Conservation (phyloP, 495 filamentous ascomycete species). For the Xylaria nigripes region DNA sequence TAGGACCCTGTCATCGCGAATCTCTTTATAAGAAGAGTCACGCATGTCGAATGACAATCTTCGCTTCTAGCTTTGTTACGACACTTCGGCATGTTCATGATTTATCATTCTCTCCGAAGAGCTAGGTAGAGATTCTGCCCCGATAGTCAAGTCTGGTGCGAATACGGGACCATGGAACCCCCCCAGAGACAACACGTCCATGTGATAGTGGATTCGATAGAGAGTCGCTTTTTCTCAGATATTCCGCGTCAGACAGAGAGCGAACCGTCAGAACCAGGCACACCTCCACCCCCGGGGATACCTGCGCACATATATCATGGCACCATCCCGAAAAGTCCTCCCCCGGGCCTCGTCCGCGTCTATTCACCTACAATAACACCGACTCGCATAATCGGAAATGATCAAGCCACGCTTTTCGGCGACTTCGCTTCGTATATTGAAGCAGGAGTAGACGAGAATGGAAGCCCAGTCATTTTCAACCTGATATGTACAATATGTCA, state of each 20-base stretch:
- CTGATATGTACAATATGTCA: constrained; percentile 12
- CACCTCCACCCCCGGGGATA: neutral
- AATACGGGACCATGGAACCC: neutral
- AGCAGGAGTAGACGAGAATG: constrained; percentile 66
- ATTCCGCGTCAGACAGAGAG: neutral
- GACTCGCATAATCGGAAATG: constrained; percentile 45
- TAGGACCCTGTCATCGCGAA: no score
- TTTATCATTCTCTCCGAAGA: no score
- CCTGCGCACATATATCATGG: constrained; percentile 19
- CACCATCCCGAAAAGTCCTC: constrained; percentile 48
- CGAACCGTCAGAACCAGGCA: neutral
- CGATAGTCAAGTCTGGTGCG: no score
- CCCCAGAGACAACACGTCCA: neutral
- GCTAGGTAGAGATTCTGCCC: no score
- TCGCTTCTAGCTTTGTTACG: no score
- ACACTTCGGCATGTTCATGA: no score
- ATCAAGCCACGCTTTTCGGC: constrained; percentile 58
- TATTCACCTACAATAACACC: constrained; percentile 51
- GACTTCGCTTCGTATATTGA: constrained; percentile 68
- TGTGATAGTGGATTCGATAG: neutral
- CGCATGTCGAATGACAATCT: no score
- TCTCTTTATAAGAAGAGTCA: no score
- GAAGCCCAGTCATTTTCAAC: constrained; percentile 35
- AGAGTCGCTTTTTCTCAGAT: neutral
- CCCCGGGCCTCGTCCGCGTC: constrained; percentile 27